Evolutionary conservation across 768 basidiomycete species (phyloP), one percentile per base, ranked within the genome.

Genomic region (Hemileccinum rubropunctum): DNA sequence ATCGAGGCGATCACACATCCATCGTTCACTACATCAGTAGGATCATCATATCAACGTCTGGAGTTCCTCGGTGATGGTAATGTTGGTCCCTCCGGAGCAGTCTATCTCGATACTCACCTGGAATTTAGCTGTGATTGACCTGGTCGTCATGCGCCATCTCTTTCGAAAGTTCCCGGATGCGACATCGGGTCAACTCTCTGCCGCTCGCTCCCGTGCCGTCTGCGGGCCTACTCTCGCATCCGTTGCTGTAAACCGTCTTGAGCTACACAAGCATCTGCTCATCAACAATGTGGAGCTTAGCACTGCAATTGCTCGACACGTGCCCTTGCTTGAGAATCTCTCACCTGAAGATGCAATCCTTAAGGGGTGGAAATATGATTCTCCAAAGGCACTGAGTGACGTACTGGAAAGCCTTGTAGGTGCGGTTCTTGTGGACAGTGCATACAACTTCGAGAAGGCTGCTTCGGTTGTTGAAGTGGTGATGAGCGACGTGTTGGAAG

Each of bases 61-160:
- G 93, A 95, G 58, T 94, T 92, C 58, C 76, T 95, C 3, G 93
- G 93, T 28, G 93, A 95, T 63, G 88, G 91, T 92, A 63, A 70
- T 82, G 17, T 50, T 41, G 8, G 30, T n/a, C 21, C 41, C 17
- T 3, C 39, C 1, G 10, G 37, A 48, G 30, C 17, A 38, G 15
- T 17, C 28, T 26, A n/a, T 51, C 28, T 26, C 15, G 30, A 42
- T 28, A 12, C 56, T 60, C 15, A 54, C 54, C 15, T 50, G 35
- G 17, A 53, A 15, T 51, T 20, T 57, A 90, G 88, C 87, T 28
- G 67, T 91, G 23, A 73, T 89, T 23, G 82, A 88, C 56, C 65
- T 91, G 23, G 87, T 84, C 37, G 80, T 92, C 34, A 76, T 86
- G 61, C 72, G 82, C 17, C 84, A 88, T 58, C 75, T 94, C 21